Conservation (phyloP, 768 basidiomycete species). For the Tricholoma flavovirens region DNA sequence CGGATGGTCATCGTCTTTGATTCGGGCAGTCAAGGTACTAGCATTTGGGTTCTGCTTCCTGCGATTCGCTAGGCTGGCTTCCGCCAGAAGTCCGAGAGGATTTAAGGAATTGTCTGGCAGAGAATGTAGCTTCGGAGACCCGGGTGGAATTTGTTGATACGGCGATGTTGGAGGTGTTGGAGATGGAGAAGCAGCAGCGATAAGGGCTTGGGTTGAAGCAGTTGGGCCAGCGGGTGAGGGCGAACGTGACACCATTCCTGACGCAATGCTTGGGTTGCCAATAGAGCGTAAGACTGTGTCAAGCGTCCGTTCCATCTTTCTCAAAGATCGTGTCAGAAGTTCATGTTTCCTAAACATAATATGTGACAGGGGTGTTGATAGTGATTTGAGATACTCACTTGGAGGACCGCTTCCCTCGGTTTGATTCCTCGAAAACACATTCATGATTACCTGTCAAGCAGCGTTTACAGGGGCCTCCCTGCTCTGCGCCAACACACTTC, state of each 20-base stretch:
- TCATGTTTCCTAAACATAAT: slow-evolving; percentile 67
- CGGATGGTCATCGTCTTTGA: slow-evolving; percentile 32
- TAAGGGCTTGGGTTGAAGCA: slow-evolving; percentile 52
- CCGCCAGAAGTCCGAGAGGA: slow-evolving; percentile 87
- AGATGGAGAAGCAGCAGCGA: slow-evolving; percentile 42
- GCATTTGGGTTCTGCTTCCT: slow-evolving; percentile 46
- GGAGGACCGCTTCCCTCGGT: slow-evolving; percentile 85
- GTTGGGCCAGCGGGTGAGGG: slow-evolving; percentile 62
- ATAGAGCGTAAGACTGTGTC: slow-evolving; percentile 88
- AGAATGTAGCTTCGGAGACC: slow-evolving; percentile 84
- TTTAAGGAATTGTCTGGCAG: slow-evolving; percentile 91
- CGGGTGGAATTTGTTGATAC: slow-evolving; percentile 27
- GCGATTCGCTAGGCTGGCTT: slow-evolving; percentile 77
- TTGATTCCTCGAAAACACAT: slow-evolving; percentile 95
- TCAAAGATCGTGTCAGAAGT: slow-evolving; percentile 69
- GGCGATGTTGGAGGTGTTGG: slow-evolving; percentile 37
- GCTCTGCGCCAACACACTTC: slow-evolving; percentile 89
- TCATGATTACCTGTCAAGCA: slow-evolving; percentile 76
- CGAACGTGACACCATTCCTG: slow-evolving; percentile 77
- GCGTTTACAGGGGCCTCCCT: slow-evolving; percentile 88
- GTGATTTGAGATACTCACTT: slow-evolving; percentile 45
- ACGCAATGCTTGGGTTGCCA: slow-evolving; percentile 73
- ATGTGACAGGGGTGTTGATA: slow-evolving; percentile 18
- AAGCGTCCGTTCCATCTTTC: slow-evolving; percentile 90
- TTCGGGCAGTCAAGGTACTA: slow-evolving; percentile 34